Conservation (phyloP, 257 asterid genomes). For the Petunia axillaris region DNA sequence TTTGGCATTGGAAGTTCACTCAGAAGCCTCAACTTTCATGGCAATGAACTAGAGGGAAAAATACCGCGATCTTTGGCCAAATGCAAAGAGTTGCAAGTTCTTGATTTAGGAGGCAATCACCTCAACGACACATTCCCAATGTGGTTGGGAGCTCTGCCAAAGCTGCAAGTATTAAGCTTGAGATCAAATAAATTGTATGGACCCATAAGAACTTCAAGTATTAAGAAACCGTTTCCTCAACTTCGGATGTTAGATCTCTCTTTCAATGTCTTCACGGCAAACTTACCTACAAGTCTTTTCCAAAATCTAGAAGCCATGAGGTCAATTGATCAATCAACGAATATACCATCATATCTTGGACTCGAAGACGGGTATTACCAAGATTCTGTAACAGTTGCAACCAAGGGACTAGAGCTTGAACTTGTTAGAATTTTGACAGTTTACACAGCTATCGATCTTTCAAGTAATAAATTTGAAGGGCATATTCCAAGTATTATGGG, state of each 20-base stretch:
- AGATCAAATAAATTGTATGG: conserved; percentile 33
- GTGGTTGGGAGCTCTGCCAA: conserved; percentile 31
- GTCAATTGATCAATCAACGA: not conserved
- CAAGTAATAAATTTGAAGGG: not conserved
- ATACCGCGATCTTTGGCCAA: conserved; percentile 28
- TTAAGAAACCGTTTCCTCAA: not conserved
- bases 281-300: conserved; percentile 11
- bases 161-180: conserved; percentile 34
- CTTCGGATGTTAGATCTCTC: conserved; percentile 34
- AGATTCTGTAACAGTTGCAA: conserved; percentile 20
- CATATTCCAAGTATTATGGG: not conserved
- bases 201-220: not conserved
- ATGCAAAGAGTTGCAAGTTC: conserved; percentile 32
- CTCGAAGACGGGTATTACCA: not conserved
- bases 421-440: conserved; percentile 19
- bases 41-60: conserved; percentile 29
- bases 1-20: conserved; percentile 24
- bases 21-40: conserved; percentile 25
- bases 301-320: conserved; percentile 24
- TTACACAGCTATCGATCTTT: not conserved
- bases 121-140: conserved; percentile 31
- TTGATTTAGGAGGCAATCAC: conserved; percentile 34
- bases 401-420: conserved; percentile 27
- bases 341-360: conserved; percentile 9
- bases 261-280: conserved; percentile 28